These are phyloP conservation scores for Hordeum vulgare DNA, from an alignment of 176 grass and related monocot species.

Conservation along the genomic window DNA sequence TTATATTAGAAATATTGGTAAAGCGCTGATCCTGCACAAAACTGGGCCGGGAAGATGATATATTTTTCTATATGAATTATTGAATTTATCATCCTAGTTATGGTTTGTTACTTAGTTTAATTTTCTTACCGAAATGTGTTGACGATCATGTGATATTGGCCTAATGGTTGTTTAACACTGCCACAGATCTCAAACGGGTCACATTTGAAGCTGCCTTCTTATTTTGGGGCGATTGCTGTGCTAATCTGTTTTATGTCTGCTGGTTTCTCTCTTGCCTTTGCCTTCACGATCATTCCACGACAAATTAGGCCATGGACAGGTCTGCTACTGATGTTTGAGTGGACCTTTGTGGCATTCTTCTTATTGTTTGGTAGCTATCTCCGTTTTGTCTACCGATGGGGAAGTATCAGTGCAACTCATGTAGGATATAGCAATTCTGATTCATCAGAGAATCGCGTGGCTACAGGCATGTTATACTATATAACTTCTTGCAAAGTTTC, in stretches of 20 bases:
- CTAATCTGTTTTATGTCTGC: slow-evolving; percentile 51
- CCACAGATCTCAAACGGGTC: slow-evolving; percentile 53
- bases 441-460: slow-evolving; percentile 46
- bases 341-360: slow-evolving; percentile 69
- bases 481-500: not conserved
- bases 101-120: not conserved
- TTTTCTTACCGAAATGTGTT: not conserved
- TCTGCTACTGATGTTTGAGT: slow-evolving; percentile 74
- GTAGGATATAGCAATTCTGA: slow-evolving; percentile 22
- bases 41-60: not conserved
- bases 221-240: slow-evolving; percentile 52
- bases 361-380: slow-evolving; percentile 70
- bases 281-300: slow-evolving; percentile 63
- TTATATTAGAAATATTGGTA: not conserved
- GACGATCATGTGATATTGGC: not conserved
- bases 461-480: slow-evolving; percentile 56
- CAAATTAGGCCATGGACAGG: slow-evolving; percentile 90
- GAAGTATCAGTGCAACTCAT: slow-evolving; percentile 50
- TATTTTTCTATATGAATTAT: not conserved
- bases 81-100: not conserved
- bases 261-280: slow-evolving; percentile 56
- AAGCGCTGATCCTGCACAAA: not conserved
- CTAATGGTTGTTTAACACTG: slow-evolving; percentile 9
- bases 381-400: slow-evolving; percentile 56
- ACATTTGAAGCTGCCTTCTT: slow-evolving; percentile 54